Evolutionary conservation across 495 filamentous ascomycete species (phyloP).

Genomic region (Xylaria venustula): DNA sequence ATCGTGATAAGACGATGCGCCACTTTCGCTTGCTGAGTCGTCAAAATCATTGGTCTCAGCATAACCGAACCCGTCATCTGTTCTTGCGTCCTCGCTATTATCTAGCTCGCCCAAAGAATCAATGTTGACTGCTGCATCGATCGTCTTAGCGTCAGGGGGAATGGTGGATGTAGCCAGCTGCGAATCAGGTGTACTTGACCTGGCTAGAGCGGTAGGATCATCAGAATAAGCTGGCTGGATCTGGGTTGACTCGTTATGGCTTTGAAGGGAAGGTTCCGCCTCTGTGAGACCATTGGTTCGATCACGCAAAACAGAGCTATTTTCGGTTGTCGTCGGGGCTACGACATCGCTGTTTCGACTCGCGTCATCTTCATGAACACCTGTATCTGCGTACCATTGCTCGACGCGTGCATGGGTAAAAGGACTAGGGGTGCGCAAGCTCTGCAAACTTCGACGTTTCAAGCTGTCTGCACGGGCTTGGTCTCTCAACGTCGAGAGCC

Average conservation of each 20-base stretch:
- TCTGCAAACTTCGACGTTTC: slow-evolving; percentile 80
- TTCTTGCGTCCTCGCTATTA: slow-evolving; percentile 36
- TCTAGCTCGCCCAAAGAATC: slow-evolving; percentile 11
- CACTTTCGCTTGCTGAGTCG: slow-evolving; percentile 47
- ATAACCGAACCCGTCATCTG: slow-evolving; percentile 32
- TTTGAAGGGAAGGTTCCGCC: not conserved
- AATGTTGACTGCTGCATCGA: slow-evolving; percentile 9
- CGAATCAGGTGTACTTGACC: not conserved
- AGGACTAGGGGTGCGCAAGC: slow-evolving; percentile 78
- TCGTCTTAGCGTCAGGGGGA: not conserved
- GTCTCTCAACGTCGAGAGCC: slow-evolving; percentile 80
- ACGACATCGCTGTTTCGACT: not conserved
- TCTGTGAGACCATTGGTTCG: not conserved
- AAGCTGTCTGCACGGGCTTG: slow-evolving; percentile 80
- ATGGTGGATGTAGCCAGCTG: not conserved
- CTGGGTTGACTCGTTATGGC: not conserved
- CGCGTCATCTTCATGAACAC: slow-evolving; percentile 23
- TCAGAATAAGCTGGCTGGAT: not conserved
- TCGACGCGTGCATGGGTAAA: slow-evolving; percentile 70
- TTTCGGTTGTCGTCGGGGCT: not conserved
- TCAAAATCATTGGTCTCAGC: slow-evolving; percentile 19
- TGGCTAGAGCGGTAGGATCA: not conserved
- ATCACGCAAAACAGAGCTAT: not conserved
- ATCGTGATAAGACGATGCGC: slow-evolving; percentile 59
- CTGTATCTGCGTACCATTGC: slow-evolving; percentile 64